Conservation (phyloP, 73 alveolate genomes). For the Stentor coeruleus region DNA sequence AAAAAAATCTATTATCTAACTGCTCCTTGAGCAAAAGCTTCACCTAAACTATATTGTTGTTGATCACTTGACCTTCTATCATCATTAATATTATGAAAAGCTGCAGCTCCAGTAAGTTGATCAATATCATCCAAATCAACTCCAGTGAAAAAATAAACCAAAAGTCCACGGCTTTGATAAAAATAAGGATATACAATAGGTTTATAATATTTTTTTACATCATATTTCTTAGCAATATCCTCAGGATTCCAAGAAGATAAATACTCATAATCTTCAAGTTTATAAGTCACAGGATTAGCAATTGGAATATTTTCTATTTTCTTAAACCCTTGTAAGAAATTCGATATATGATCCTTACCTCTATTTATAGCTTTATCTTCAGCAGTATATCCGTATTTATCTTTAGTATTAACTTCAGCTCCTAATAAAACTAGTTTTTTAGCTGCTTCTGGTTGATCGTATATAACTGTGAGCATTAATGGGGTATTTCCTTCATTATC, state of each 20-base stretch:
- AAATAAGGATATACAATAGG: not conserved
- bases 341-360: not conserved
- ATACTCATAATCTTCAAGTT: not conserved
- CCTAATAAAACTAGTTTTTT: not conserved
- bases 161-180: not conserved
- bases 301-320: not conserved
- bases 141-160: not conserved
- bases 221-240: not conserved
- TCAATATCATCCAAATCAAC: not conserved
- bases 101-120: not conserved
- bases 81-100: not conserved
- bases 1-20: no score
- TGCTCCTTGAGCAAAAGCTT: not conserved
- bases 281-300: not conserved
- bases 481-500: conserved; percentile 23
- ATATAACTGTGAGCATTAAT: not conserved
- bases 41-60: not conserved
- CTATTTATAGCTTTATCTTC: not conserved
- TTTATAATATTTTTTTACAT: not conserved
- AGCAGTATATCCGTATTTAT: conserved; percentile 9
- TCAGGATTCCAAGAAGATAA: not conserved
- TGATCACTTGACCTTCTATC: not conserved
- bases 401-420: not conserved
- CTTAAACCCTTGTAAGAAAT: not conserved
- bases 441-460: not conserved